Base-by-base conservation (phyloP, 495 filamentous ascomycete genomes). In the Penicillium cinerascens region DNA sequence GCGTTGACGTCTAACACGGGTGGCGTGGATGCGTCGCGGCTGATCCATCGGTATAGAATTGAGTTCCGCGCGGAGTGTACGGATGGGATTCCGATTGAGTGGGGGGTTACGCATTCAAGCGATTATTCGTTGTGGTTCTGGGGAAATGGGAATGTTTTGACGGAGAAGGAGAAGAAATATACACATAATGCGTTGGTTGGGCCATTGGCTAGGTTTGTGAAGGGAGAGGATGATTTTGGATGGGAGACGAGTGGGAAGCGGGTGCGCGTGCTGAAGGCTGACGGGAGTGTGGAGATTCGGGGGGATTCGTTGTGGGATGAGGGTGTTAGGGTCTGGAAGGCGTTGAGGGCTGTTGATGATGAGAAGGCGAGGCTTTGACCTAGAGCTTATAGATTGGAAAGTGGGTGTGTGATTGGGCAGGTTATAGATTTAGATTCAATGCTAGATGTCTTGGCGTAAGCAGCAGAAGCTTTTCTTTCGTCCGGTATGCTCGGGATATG, bases 111-210 rank as follows among this genome's bases (percentile, higher is more conserved):
- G 27, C 81, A 84, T 56, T 73, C 69, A 9, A 78, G 77, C 1
- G 81, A 84, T 56, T 72, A 78, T 66, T 63, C 73, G 42, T 68
- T 82, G 18, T 84, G 81, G 81, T 78, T 83, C 47, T 82, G 75
- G 74, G 81, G 81, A 0, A 73, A 78, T 62, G 78, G 77, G 17
- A 57, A 67, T 38, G 29, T 49, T 0, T 41, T 84, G 6, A 61
- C 53, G 11, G 47, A 54, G 9, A 37, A 51, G 41, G 81, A 84
- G 66, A 78, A 77, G 62, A 42, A n/a, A 17, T 21, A 75, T 11
- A 56, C 77, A 6, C 39, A 35, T 11, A 50, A 59, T 29, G 66
- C 70, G 2, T 70, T 79, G 44, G 63, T 79, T 38, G 70, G 66
- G 3, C 74, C 74, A 23, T 65, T 80, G 35, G 61, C 55, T 6